Conservation (phyloP, 2,329 filamentous ascomycete species). For the Xylaria sp. region DNA sequence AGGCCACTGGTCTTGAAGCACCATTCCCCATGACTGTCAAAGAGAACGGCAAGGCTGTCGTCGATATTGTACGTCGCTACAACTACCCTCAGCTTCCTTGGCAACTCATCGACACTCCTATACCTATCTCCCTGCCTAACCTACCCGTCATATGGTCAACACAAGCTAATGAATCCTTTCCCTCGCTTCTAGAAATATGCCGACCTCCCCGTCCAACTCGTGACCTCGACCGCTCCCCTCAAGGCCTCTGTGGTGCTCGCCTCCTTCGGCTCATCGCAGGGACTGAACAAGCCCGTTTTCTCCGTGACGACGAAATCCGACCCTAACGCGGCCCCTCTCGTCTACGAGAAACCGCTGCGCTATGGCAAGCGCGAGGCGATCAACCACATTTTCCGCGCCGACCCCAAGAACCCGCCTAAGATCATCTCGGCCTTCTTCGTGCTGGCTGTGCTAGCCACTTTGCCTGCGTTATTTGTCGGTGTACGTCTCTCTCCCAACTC, state of each 20-base stretch:
- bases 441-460: slow-evolving; percentile 74
- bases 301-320: slow-evolving; percentile 75
- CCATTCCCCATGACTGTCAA: slow-evolving; percentile 87
- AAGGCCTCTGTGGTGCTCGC: slow-evolving; percentile 85
- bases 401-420: slow-evolving; percentile 82
- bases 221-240: slow-evolving; percentile 74
- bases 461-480: slow-evolving; percentile 77
- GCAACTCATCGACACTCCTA: neutral
- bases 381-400: slow-evolving; percentile 86
- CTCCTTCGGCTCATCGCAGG: slow-evolving; percentile 81
- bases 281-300: slow-evolving; percentile 77
- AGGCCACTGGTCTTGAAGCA: slow-evolving; percentile 80
- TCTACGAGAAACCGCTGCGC: slow-evolving; percentile 76
- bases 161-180: slow-evolving; percentile 3
- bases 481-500: slow-evolving; percentile 61
- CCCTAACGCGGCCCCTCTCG: slow-evolving; percentile 66
- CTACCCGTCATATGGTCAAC: neutral
- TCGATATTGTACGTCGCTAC: slow-evolving; percentile 79
- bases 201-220: slow-evolving; percentile 87
- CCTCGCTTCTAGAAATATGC: slow-evolving; percentile 74
- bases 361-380: slow-evolving; percentile 89
- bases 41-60: slow-evolving; percentile 84
- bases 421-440: slow-evolving; percentile 83
- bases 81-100: slow-evolving; percentile 19
- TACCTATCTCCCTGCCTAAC: neutral